Evolutionary conservation across 768 basidiomycete species (phyloP).

Genomic region (Dioszegia crocea): DNA sequence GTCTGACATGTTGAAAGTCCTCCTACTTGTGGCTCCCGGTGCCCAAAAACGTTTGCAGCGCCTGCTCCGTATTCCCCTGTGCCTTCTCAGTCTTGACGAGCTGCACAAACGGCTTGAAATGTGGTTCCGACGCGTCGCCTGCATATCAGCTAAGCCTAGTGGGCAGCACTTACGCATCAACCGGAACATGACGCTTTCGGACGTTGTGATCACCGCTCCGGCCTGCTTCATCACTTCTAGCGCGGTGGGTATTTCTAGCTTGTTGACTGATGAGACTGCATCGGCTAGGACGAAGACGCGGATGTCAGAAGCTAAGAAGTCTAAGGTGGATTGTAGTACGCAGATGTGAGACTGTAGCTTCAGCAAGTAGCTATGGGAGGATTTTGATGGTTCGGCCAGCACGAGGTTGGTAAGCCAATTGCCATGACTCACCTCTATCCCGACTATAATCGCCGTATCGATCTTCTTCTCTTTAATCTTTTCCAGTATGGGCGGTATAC

Average conservation of each 20-base stretch:
- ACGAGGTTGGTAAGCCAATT: no score
- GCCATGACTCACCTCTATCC: slow-evolving; percentile 71
- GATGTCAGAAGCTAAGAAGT: slow-evolving; percentile 52
- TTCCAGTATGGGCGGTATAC: slow-evolving; percentile 62
- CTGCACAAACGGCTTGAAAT: slow-evolving; percentile 68
- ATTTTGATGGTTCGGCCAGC: no score
- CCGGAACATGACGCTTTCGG: slow-evolving; percentile 75
- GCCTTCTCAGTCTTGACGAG: slow-evolving; percentile 74
- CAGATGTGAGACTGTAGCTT: slow-evolving; percentile 73
- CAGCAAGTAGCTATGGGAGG: not conserved
- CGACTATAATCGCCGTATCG: slow-evolving; percentile 68
- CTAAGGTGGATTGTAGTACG: slow-evolving; percentile 74
- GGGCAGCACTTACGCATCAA: slow-evolving; percentile 57
- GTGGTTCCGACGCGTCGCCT: slow-evolving; percentile 62
- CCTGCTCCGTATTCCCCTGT: slow-evolving; percentile 53
- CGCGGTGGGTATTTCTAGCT: slow-evolving; percentile 72
- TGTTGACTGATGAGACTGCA: slow-evolving; percentile 75
- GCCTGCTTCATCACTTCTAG: slow-evolving; percentile 53
- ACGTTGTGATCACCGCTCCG: slow-evolving; percentile 72
- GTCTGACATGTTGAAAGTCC: no score
- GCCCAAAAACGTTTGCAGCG: slow-evolving; percentile 11
- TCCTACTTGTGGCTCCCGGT: no score
- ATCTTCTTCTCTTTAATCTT: slow-evolving; percentile 57
- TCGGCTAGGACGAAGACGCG: slow-evolving; percentile 73
- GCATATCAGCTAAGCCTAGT: slow-evolving; percentile 1